Evolutionary conservation across 257 asterid genomes (phyloP), one percentile per base, ranked within the genome.

Genomic region (Oldenlandia corymbosa): DNA sequence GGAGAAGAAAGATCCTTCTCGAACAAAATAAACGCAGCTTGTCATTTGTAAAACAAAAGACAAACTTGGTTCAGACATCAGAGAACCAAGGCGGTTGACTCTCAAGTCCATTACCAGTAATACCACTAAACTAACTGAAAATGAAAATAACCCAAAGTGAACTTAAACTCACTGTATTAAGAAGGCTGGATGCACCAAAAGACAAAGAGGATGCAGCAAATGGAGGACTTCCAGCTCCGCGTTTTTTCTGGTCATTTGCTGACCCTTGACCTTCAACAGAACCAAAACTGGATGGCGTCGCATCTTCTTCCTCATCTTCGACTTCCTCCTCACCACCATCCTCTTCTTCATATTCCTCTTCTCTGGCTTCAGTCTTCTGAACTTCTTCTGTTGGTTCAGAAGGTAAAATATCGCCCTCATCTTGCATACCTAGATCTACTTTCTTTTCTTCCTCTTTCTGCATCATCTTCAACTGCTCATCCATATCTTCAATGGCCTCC

Each of bases 171-270:
- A 91, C 99, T 68, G 72, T 67, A 16, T 91, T 68, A 58, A 78
- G 37, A 24, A 90, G 78, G 71, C 73, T 69, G 56, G 81, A 71
- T 61, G 78, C 64, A 37, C 80, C 80, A 65, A 89, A 81, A 12
- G 94, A 75, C 47, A 89, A 77, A 14, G 99, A 89, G n/a, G 92
- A 41, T 42, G 95, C 78, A 41, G 96, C 99, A 70, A 89, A 92
- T 31, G 95, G 81, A 46, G 99, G 79, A 70, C 73, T 89, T 60
- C 95, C 95, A n/a, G 67, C 66, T 65, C 70, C 70, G 21, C 64
- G 69, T 36, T 81, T 84, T 59, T 76, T 81, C 73, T 64, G 72
- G 64, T 79, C 84, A 41, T 64, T 76, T 52, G 42, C 20, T 8
- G 79, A 50, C 65, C 55, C 79, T 52, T 65, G 79, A 47, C 75